Base-by-base conservation (phyloP, 2,329 filamentous ascomycete species). In the Stemphylium beticola region DNA sequence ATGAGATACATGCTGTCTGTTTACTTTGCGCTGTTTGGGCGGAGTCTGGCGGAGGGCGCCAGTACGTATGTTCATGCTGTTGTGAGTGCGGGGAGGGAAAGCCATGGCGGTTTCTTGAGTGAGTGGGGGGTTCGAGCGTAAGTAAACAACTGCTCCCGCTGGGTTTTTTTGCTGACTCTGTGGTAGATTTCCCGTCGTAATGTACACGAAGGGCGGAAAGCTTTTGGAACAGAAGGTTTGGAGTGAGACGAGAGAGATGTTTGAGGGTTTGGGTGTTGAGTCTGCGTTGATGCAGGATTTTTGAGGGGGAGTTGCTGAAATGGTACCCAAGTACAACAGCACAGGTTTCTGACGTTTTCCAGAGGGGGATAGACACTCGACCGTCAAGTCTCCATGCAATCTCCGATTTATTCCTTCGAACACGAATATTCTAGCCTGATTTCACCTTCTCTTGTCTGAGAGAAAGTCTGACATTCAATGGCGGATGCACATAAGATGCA, bases 61-160 rank as follows among this genome's bases (percentile, higher is more conserved):
- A 78, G 75, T 40, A 79, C 76, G 0, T 83, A 80, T 59, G 51
- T 83, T 1, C 78, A 85, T 61, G 81, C 81, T 0, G 70, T 67
- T 0, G 70, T 79, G 0, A 69, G 73, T 0, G 76, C 83, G 48
- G 82, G 81, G 0, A 75, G 74, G 38, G 80, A 83, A 61, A 79
- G 79, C 0, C 82, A 85, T 61, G 82, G 81, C 0, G 80, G 77
- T 39, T 83, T 80, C 54, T 36, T 83, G 0, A 81, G 79, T 74
- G 77, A 78, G 42, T 83, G 79, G 75, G 66, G 78, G 7, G 76
- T 82, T 15, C 58, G 62, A 4, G 77, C 79, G 77, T 82, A 67
- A 77, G 80, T 59, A 15, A 4, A 22, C 12, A 26, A 17, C 11
- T 4, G 12, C 6, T 20, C 11, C n/a, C 2, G n/a, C 3, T 11